phyloP scores from a whole-genome alignment of 2,329 filamentous ascomycete genomes.

The Cordyceps tenuipes region DNA sequence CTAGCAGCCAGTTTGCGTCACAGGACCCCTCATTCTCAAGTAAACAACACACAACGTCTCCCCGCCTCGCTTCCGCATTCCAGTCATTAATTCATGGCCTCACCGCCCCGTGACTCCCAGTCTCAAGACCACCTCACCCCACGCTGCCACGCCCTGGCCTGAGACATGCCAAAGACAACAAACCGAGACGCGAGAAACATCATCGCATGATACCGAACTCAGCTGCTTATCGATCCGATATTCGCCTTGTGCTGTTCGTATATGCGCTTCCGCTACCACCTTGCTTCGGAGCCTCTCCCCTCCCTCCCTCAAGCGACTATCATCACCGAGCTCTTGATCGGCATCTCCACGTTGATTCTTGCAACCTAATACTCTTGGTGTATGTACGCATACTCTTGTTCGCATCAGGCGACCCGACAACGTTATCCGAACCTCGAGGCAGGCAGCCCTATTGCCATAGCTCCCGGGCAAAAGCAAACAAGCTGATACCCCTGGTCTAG shows the following conservation, averaged over 20 bases:
- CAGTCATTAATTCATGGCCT: neutral
- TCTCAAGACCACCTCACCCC: neutral
- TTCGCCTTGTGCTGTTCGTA: neutral
- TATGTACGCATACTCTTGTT: neutral
- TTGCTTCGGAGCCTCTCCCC: neutral
- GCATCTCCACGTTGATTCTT: neutral
- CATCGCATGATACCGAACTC: neutral
- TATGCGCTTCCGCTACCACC: neutral
- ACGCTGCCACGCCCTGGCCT: neutral
- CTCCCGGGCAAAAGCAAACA: neutral
- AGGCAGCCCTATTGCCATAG: neutral
- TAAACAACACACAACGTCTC: neutral
- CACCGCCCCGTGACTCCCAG: neutral
- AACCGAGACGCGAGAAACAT: constrained; percentile 5
- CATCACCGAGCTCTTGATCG: neutral
- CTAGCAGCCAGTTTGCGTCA: neutral
- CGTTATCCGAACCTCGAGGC: neutral
- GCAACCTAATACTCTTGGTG: neutral
- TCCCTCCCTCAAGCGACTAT: neutral
- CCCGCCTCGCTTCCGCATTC: neutral
- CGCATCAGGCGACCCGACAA: neutral
- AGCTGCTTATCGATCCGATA: neutral
- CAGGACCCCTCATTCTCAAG: neutral
- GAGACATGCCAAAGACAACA: constrained; percentile 10
- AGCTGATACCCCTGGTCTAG: neutral